Conservation (phyloP, 2,329 filamentous ascomycete species). For the Trichoderma endophyticum region DNA sequence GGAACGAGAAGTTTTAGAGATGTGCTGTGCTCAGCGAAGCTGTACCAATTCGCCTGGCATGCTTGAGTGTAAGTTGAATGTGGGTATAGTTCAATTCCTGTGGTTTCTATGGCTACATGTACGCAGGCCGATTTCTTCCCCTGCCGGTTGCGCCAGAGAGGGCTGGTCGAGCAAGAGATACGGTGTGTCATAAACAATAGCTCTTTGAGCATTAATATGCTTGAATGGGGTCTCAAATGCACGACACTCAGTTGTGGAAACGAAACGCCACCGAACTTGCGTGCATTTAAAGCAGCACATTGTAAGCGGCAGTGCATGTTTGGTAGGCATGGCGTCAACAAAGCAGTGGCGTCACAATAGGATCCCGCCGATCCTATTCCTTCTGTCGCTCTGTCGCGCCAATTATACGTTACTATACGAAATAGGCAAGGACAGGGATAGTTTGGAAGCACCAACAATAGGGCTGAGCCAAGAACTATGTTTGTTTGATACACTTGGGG, state of each 20-base stretch:
- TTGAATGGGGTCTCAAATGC: background rate
- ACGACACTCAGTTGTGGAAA: background rate
- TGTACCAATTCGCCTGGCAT: background rate
- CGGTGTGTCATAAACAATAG: background rate
- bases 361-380: background rate
- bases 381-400: background rate
- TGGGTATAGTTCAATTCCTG: background rate
- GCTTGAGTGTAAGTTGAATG: conserved; percentile 6
- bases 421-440: background rate
- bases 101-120: background rate
- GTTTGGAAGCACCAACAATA: background rate
- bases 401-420: background rate
- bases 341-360: background rate
- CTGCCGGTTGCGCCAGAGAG: background rate
- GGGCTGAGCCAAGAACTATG: background rate
- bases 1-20: conserved; percentile 8
- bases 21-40: background rate
- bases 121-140: background rate
- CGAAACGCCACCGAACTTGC: background rate
- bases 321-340: background rate
- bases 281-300: background rate
- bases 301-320: background rate
- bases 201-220: background rate
- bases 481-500: background rate
- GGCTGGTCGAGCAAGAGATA: background rate